A percentile compares a stretch with the other conserved stretches of the same genome.
These are phyloP conservation scores for Lactarius hatsudake DNA, from an alignment of 768 basidiomycete genomes.

Conservation along the genomic window DNA sequence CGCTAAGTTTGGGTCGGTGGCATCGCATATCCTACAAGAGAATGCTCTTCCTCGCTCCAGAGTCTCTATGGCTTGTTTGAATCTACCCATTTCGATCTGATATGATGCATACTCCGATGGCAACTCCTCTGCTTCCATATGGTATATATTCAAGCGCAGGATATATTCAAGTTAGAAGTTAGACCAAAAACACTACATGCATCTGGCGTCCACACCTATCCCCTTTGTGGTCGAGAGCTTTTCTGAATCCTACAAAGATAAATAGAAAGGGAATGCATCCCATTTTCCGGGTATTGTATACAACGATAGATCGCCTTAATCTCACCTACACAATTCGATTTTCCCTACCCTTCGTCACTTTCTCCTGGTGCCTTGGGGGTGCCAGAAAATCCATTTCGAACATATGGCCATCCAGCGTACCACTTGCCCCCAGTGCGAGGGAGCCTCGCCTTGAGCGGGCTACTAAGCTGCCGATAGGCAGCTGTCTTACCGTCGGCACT, in stretches of 20 bases:
- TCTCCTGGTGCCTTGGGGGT: neutral
- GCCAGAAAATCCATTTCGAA: neutral
- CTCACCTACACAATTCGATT: neutral
- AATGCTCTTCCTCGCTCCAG: neutral
- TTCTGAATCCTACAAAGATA: neutral
- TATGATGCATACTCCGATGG: neutral
- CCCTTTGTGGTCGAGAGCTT: neutral
- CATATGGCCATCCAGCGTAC: neutral
- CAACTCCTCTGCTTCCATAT: neutral
- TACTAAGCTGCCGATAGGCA: neutral
- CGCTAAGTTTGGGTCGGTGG: neutral
- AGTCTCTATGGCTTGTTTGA: neutral
- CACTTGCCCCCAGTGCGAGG: neutral
- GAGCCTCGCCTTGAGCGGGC: neutral
- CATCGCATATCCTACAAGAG: constrained; percentile 6
- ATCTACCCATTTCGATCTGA: neutral
- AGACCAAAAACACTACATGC: no score
- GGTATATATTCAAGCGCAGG: no score
- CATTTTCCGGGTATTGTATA: neutral
- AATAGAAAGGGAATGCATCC: neutral
- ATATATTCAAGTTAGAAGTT: no score
- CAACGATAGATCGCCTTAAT: no score
- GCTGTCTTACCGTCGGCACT: neutral
- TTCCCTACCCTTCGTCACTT: neutral
- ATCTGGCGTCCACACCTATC: no score